phyloP scores from a whole-genome alignment of 2,329 filamentous ascomycete genomes.

The Hymenoscyphus repandus region DNA sequence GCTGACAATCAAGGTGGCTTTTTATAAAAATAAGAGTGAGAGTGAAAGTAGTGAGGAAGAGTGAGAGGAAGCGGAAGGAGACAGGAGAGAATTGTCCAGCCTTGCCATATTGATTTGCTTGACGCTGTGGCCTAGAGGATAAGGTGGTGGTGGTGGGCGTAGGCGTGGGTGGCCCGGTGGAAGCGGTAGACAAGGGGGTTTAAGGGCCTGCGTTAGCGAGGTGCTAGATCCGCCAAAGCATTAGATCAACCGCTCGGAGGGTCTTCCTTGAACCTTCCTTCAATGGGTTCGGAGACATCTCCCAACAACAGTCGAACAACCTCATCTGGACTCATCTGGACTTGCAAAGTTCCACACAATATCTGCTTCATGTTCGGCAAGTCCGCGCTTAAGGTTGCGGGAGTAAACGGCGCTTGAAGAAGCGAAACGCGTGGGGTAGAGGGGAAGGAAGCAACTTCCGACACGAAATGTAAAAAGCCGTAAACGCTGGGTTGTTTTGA shows the following conservation, averaged over 20 bases:
- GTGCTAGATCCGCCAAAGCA: too few species aligned
- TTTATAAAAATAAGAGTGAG: neutral
- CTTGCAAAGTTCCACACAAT: neutral
- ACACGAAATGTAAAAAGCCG: too few species aligned
- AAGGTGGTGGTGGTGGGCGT: neutral
- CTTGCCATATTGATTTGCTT: slow-evolving; percentile 1
- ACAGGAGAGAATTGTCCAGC: slow-evolving; percentile 6
- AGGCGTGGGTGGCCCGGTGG: too few species aligned
- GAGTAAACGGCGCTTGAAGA: neutral
- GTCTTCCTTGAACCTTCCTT: too few species aligned
- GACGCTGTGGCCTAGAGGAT: slow-evolving; percentile 9
- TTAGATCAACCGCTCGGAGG: too few species aligned
- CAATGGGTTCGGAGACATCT: too few species aligned
- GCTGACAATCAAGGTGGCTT: neutral
- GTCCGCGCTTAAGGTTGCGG: neutral
- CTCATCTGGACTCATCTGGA: neutral
- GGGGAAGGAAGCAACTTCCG: too few species aligned
- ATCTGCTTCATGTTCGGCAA: neutral
- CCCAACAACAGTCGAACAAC: neutral
- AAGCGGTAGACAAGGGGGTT: too few species aligned
- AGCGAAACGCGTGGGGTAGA: too few species aligned
- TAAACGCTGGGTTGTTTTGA: neutral
- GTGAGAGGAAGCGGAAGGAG: neutral
- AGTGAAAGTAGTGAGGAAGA: too few species aligned
- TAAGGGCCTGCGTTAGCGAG: too few species aligned